Conservation (phyloP, 441 rosid species). For the Corymbia calophylla region DNA sequence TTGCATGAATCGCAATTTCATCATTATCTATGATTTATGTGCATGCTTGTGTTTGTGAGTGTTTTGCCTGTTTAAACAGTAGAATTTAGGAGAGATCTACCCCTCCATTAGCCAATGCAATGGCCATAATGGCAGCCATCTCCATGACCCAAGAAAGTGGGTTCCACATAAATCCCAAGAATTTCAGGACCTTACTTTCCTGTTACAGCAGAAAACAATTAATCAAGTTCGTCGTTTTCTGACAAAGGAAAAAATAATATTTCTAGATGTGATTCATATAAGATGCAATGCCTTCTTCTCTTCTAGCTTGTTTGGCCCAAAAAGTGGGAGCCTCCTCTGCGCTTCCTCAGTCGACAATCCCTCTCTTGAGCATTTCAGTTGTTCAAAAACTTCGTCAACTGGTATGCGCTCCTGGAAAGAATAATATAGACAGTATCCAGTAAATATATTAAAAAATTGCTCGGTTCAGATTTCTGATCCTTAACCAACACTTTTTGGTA, state of each 20-base stretch:
- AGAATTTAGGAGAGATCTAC: slow-evolving; percentile 10
- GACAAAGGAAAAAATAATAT: neutral
- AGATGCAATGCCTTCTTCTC: slow-evolving; percentile 39
- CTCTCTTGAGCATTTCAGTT: slow-evolving; percentile 42
- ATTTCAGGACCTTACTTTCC: slow-evolving; percentile 23
- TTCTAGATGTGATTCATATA: neutral
- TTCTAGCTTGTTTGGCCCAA: slow-evolving; percentile 59
- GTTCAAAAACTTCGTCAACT: slow-evolving; percentile 42
- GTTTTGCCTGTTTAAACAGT: neutral
- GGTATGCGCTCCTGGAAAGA: slow-evolving; percentile 47
- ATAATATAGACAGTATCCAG: neutral
- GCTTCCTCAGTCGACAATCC: slow-evolving; percentile 45
- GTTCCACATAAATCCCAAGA: slow-evolving; percentile 67
- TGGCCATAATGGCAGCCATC: slow-evolving; percentile 60
- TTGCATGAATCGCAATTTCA: neutral
- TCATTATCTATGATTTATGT: neutral
- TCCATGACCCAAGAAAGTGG: slow-evolving; percentile 72
- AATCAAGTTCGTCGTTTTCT: neutral
- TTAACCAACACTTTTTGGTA: neutral
- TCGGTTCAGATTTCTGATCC: neutral
- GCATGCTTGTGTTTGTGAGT: neutral
- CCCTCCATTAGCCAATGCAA: slow-evolving; percentile 55
- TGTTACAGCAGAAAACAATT: slow-evolving; percentile 2
- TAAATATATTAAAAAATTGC: neutral
- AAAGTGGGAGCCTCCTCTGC: slow-evolving; percentile 35